Conservation (phyloP, 495 filamentous ascomycete genomes). For the Daldinia grandis region DNA sequence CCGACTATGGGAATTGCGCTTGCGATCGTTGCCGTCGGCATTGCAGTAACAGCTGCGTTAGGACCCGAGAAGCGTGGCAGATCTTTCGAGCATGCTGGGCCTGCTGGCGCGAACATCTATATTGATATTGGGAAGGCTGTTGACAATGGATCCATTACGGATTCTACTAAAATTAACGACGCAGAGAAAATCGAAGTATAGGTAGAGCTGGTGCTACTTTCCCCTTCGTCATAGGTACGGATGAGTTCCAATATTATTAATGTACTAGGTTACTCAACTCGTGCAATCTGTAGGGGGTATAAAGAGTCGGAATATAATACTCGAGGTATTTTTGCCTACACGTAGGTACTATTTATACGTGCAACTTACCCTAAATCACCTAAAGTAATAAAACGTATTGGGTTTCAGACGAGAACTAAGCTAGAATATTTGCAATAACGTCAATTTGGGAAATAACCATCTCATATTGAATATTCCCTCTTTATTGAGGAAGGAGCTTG, state of each 20-base stretch:
- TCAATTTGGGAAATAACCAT: not conserved
- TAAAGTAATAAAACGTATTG: no score
- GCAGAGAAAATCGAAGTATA: not conserved
- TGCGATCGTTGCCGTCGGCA: constrained; percentile 71
- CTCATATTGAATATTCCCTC: not conserved
- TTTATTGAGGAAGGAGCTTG: not conserved
- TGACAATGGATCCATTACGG: constrained; percentile 27
- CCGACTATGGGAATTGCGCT: constrained; percentile 74
- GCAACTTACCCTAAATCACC: no score
- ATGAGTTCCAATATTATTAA: no score
- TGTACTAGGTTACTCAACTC: no score
- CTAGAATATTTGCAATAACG: not conserved
- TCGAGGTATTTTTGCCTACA: no score
- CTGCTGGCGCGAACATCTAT: constrained; percentile 61
- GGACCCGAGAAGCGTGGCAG: constrained; percentile 73
- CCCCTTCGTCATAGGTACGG: no score
- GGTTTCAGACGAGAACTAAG: no score
- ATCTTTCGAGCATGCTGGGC: constrained; percentile 68
- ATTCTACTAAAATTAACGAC: constrained; percentile 5
- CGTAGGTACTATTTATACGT: no score
- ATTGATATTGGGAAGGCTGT: constrained; percentile 33
- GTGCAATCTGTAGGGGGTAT: no score
- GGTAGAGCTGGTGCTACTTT: not conserved
- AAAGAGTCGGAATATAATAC: no score
- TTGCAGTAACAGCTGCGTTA: constrained; percentile 65